A percentile compares a stretch with the other conserved stretches of the same genome.
Conservation (phyloP, 2,329 filamentous ascomycete genomes). For the Apiospora saccharicola region DNA sequence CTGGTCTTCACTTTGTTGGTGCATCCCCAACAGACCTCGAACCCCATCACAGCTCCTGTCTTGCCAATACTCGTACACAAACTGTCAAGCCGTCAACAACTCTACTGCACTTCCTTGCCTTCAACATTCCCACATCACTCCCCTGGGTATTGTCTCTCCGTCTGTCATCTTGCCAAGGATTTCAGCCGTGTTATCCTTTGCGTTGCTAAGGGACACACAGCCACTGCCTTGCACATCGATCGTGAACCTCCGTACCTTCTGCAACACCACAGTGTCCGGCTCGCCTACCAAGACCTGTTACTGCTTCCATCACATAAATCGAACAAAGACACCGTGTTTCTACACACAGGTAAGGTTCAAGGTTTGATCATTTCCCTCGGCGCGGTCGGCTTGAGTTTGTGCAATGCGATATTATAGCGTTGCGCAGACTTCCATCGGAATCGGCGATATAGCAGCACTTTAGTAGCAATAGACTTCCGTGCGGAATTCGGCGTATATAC, state of each 20-base stretch:
- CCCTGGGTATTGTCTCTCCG: neutral
- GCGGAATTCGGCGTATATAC: neutral
- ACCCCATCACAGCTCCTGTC: neutral
- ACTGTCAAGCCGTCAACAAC: neutral
- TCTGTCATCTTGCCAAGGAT: neutral
- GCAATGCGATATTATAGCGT: neutral
- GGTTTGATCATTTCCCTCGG: neutral
- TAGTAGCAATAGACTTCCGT: neutral
- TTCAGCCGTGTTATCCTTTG: neutral
- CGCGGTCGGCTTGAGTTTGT: neutral
- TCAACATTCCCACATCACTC: neutral
- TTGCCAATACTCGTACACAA: neutral
- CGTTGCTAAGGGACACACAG: neutral
- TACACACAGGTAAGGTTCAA: neutral
- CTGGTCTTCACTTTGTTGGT: neutral
- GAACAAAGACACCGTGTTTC: neutral
- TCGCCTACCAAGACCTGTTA: too few relatives aligned
- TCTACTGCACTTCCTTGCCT: neutral
- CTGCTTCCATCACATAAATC: neutral
- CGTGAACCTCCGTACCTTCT: neutral
- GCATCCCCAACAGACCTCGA: neutral
- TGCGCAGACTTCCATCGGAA: neutral
- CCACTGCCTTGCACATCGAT: neutral
- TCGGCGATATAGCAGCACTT: neutral
- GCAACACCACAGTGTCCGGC: neutral